Conservation (phyloP, 805 yeast species). For the Kazachstania bromeliacearum region DNA sequence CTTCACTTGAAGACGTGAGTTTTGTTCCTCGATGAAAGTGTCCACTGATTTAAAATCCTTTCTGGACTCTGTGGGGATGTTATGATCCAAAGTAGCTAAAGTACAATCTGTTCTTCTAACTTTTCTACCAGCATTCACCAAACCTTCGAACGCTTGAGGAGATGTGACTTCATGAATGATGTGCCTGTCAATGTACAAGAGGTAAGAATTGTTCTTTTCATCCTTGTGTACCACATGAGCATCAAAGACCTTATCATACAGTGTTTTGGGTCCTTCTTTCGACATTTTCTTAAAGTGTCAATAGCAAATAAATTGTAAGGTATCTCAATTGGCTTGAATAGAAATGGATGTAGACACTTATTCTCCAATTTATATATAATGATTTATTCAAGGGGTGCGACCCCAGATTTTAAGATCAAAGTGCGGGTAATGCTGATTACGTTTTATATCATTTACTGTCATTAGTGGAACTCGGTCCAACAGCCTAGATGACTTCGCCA, state of each 20-base stretch:
- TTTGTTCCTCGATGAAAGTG: conserved; percentile 80
- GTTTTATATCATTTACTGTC: no score
- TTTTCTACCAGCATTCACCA: conserved; percentile 72
- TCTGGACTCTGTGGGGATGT: conserved; percentile 92
- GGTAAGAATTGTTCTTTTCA: conserved; percentile 66
- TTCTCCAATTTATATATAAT: no score
- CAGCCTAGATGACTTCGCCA: conserved; percentile 24
- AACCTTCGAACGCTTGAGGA: conserved; percentile 98
- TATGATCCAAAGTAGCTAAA: conserved; percentile 91
- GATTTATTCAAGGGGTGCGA: no score
- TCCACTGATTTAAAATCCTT: conserved; percentile 59
- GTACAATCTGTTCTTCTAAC: conserved; percentile 93
- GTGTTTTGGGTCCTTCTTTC: conserved; percentile 47
- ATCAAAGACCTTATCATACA: conserved; percentile 92
- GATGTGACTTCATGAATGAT: conserved; percentile 97
- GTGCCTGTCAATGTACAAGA: conserved; percentile 92
- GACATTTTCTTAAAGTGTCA: conserved; percentile 13
- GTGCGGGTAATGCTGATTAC: no score
- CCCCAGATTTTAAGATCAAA: no score
- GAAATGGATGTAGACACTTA: no score
- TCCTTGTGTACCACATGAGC: conserved; percentile 90
- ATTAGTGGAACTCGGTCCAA: conserved; percentile 15
- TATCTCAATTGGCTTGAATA: no score
- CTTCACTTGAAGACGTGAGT: conserved; percentile 84
- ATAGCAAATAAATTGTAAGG: no score